Evolutionary conservation across 768 basidiomycete species (phyloP).

Genomic region (Filobasidium floriforme): DNA sequence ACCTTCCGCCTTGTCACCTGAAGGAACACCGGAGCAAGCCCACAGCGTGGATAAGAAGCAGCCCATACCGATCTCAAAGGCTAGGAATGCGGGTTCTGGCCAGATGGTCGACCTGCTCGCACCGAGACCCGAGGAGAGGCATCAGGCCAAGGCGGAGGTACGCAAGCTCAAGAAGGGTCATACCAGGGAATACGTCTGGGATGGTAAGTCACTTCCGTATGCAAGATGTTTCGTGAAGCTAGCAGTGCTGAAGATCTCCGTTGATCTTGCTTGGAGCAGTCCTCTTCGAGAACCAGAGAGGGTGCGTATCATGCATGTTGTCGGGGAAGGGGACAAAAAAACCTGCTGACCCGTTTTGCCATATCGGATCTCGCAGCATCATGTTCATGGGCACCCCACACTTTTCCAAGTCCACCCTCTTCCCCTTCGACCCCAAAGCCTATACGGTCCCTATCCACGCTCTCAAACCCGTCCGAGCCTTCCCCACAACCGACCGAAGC

Average conservation of each 20-base stretch:
- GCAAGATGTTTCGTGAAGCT: too few relatives aligned
- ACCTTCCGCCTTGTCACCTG: background rate
- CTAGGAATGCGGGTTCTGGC: background rate
- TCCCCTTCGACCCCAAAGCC: conserved; percentile 19
- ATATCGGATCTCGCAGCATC: background rate
- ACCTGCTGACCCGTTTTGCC: background rate
- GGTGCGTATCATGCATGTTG: conserved; percentile 8
- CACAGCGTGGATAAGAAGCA: background rate
- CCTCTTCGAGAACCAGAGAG: conserved; percentile 24
- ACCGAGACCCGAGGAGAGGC: background rate
- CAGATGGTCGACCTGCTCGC: background rate
- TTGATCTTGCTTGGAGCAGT: conserved; percentile 9
- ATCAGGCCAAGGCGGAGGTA: conserved; percentile 4
- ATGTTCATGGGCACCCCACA: conserved; percentile 16
- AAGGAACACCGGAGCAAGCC: background rate
- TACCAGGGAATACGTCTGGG: conserved; percentile 14
- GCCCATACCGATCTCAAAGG: background rate
- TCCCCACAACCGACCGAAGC: background rate
- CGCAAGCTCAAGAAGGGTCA: conserved; percentile 4
- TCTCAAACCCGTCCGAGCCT: background rate
- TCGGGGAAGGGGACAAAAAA: too few relatives aligned
- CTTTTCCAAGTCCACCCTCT: conserved; percentile 18
- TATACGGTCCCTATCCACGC: conserved; percentile 17
- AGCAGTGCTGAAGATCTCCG: background rate
- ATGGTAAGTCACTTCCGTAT: conserved; percentile 3